phyloP scores from a whole-genome alignment of 345 rosid genomes.

The Anastatica hierochuntica region DNA sequence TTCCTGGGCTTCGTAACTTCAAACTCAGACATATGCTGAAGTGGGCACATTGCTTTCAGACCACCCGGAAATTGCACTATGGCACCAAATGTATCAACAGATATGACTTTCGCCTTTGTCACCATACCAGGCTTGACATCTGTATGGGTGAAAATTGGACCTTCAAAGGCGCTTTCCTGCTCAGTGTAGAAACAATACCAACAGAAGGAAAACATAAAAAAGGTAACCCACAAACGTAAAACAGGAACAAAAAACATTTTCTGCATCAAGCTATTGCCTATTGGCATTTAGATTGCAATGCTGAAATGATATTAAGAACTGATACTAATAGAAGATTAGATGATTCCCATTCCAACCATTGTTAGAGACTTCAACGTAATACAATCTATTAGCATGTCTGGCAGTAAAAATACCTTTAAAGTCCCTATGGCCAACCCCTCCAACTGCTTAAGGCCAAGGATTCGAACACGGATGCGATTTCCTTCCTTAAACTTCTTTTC shows the following conservation, averaged over 20 bases:
- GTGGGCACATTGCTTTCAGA: conserved; percentile 94
- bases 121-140: conserved; percentile 99
- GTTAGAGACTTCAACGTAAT: background rate
- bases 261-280: background rate
- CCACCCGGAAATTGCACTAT: conserved; percentile 95
- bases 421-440: conserved; percentile 91
- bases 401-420: conserved; percentile 52
- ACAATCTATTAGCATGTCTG: background rate
- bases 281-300: background rate
- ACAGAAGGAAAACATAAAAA: conserved; percentile 1
- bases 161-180: conserved; percentile 94
- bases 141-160: conserved; percentile 80
- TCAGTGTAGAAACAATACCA: conserved; percentile 18
- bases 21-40: conserved; percentile 90
- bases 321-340: background rate
- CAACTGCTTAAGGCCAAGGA: conserved; percentile 73
- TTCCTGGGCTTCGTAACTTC: conserved; percentile 78
- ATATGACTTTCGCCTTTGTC: conserved; percentile 60
- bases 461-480: conserved; percentile 66
- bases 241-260: background rate
- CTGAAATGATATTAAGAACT: background rate
- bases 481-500: conserved; percentile 82
- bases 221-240: background rate
- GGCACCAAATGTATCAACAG: conserved; percentile 82
- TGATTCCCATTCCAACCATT: background rate